Base-by-base conservation (phyloP, 1,284 basidiomycete species). In the Puccinia polysora region DNA sequence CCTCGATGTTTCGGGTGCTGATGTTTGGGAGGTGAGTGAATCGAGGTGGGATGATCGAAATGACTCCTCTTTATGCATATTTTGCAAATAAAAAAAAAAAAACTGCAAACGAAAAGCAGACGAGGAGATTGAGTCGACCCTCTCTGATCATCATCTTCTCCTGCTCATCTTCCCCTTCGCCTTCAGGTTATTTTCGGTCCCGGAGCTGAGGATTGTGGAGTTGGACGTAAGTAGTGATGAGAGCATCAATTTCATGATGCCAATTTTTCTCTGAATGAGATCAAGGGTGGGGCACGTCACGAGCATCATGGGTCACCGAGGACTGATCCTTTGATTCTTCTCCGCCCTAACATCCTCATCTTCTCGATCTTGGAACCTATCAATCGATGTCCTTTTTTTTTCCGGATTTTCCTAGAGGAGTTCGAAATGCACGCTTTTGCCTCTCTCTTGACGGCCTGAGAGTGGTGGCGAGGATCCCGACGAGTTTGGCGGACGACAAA, bases 21-120 rank as follows among this genome's bases (percentile, higher is more conserved):
- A 65, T 55, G 64, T 65, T 23, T 65, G 64, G 64, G 64, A 65
- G 64, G 64, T n/a, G n/a, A n/a, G n/a, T n/a, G n/a, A n/a, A n/a
- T n/a, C n/a, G n/a, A n/a, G n/a, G n/a, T n/a, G n/a, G n/a, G n/a
- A n/a, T n/a, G n/a, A n/a, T n/a, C n/a, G n/a, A n/a, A n/a, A n/a
- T n/a, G n/a, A n/a, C n/a, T n/a, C n/a, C n/a, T n/a, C n/a, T n/a
- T n/a, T n/a, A n/a, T n/a, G n/a, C n/a, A n/a, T n/a, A n/a, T n/a
- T n/a, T n/a, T n/a, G n/a, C n/a, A n/a, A n/a, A n/a, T n/a, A n/a
- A n/a, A n/a, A n/a, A n/a, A n/a, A n/a, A n/a, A n/a, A n/a, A n/a
- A n/a, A n/a, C n/a, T n/a, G n/a, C n/a, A n/a, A n/a, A n/a, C n/a
- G n/a, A n/a, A n/a, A n/a, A n/a, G n/a, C n/a, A n/a, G n/a, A n/a